phyloP scores from a whole-genome alignment of 352 stramenopile species.

The Globisporangium spiculum region DNA sequence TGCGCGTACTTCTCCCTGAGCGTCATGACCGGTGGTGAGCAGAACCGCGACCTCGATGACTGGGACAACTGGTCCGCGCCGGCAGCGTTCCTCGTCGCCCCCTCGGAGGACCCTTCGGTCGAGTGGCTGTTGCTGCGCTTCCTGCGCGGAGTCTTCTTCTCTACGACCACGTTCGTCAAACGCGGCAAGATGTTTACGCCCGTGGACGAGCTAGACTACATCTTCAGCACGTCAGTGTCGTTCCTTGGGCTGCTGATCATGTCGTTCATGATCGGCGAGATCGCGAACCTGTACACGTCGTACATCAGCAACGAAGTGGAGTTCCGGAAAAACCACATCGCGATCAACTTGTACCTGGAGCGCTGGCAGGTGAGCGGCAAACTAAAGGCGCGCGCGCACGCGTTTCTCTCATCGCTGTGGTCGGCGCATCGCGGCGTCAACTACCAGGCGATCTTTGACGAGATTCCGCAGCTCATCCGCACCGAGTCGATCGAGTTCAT shows the following conservation, averaged over 20 bases:
- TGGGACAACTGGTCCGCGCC: constrained; percentile 49
- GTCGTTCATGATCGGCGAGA: constrained; percentile 52
- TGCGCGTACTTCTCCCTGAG: constrained; percentile 44
- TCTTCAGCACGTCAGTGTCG: constrained; percentile 43
- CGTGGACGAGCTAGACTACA: constrained; percentile 15
- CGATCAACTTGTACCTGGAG: constrained; percentile 45
- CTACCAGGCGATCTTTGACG: constrained; percentile 55
- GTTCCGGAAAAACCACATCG: constrained; percentile 60
- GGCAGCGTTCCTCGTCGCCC: constrained; percentile 13
- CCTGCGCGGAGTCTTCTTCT: constrained; percentile 48
- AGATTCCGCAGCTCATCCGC: constrained; percentile 46
- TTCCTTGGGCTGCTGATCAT: constrained; percentile 42
- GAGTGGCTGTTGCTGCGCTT: constrained; percentile 28
- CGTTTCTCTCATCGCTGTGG: constrained; percentile 55
- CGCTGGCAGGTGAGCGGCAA: constrained; percentile 39
- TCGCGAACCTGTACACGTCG: constrained; percentile 49
- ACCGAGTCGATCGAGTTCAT: constrained; percentile 52
- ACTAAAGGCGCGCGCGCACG: constrained; percentile 37
- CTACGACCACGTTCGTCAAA: constrained; percentile 40
- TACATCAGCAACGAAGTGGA: constrained; percentile 64
- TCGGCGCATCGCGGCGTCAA: constrained; percentile 56
- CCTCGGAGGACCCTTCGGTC: constrained; percentile 3
- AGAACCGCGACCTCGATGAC: not conserved
- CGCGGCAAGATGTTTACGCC: constrained; percentile 42
- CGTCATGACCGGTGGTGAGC: not conserved